Base-by-base conservation (phyloP, 345 rosid species). In the Nasturtium officinale region DNA sequence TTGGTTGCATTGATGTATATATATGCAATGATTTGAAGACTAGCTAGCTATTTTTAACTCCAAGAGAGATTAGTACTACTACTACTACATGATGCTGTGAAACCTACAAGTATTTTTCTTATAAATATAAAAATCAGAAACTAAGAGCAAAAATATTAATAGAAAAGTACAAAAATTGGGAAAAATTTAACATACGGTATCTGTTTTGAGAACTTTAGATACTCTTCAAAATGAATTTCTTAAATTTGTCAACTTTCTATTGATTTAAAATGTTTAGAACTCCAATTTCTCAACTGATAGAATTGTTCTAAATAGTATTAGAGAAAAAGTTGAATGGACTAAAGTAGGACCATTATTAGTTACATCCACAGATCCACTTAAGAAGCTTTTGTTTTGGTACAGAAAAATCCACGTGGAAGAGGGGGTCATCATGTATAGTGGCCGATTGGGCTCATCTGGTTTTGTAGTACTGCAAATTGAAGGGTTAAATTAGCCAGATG, bases 1-100 rank as follows among this genome's bases (percentile, higher is more conserved):
- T 55, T 69, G 71, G 28, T 69, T 61, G 18, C 53, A 76, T 62
- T 68, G 46, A 40, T 69, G 70, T 61, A 43, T 61, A 56, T 62
- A 56, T 62, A 50, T 66, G 30, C 16, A 26, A 6, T 63, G 71
- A n/a, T 9, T 54, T 32, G 54, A 47, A 26, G 33, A 74, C 54
- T 65, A 18, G 30, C 29, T 45, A 45, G 2, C 46, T 73, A 9
- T 17, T 53, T 62, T 46, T 25, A 40, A 7, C 11, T 58, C 33
- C 28, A 32, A 50, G 10, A 61, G n/a, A n/a, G 16, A 43, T 28
- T 28, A 7, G n/a, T n/a, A n/a, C n/a, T n/a, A n/a, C n/a, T n/a
- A n/a, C 17, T 16, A 9, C 35, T 9, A 6, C 15, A 67, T 20
- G 43, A 37, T 20, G 43, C 28, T 29, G 32, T 21, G 43, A 18